Base-by-base conservation (phyloP, 257 asterid genomes). In the Solanum medicagineum region DNA sequence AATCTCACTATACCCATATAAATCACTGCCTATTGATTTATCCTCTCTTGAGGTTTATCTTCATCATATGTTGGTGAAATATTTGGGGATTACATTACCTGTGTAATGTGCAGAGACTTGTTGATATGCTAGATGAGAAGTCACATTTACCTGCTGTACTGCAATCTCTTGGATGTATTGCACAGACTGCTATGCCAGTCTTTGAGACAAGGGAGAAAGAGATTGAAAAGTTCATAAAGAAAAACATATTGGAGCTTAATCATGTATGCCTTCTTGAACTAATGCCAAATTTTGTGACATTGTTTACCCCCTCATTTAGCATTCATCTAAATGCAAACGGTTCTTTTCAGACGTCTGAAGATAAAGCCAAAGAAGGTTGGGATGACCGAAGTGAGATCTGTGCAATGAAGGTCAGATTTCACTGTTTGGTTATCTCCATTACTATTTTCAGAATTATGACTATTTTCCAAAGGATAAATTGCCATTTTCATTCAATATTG, bases 91-190 rank as follows among this genome's bases (percentile, higher is more conserved):
- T 77, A 84, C 53, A 19, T 85, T 85, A 83, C 24, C 57, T 56
- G 40, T 83, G 12, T 51, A 81, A 87, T 83, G 84, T 88, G 87
- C 90, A 97, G 99, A 94, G 94, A 91, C 98, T 97, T 53, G 99
- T 97, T 88, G 98, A 93, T 88, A 93, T 95, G 99, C 98, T 97
- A 44, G 94, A 88, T 87, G 99, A 97, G 89, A 97, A 93, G 90
- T 90, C 95, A 5, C 93, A 93, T 89, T 88, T 97, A 87, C 98
- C 99, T 84, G 97, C 99, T 90, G 99, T 97, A 54, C 94, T 97
- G 32, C 99, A 97, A 87, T 97, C 99, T 87, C 97, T 97, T 70
- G 99, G 99, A 81, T 97, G 99, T 89, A 94, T 97, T 88, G 99
- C 99, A 44, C 93, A 97, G 89, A 95, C 97, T 47, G 99, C 99